Conservation (phyloP, 306 rosid species). For the Mimosa bimucronata region DNA sequence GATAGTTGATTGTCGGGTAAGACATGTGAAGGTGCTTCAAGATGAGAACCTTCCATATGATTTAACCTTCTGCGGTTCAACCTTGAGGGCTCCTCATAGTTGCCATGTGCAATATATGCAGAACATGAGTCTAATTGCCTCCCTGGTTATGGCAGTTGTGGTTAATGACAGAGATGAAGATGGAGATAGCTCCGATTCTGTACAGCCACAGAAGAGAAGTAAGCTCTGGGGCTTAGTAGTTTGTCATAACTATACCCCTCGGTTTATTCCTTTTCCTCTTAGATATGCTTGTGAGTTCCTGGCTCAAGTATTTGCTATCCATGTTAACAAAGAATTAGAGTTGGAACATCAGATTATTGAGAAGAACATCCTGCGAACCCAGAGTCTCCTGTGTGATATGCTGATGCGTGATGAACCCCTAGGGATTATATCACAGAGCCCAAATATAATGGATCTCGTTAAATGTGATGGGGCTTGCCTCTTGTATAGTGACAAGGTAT, state of each 20-base stretch:
- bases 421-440: conserved; percentile 86
- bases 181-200: conserved; percentile 57
- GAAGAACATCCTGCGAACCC: conserved; percentile 90
- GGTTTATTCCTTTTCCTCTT: conserved; percentile 96
- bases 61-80: conserved; percentile 91
- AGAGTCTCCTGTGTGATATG: conserved; percentile 93
- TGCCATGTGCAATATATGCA: conserved; percentile 87
- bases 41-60: conserved; percentile 77
- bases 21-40: conserved; percentile 74
- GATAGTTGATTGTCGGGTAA: conserved; percentile 94
- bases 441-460: conserved; percentile 95
- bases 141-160: conserved; percentile 92
- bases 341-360: conserved; percentile 81
- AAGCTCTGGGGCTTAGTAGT: conserved; percentile 97
- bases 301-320: conserved; percentile 94
- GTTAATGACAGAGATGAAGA: conserved; percentile 91
- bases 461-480: conserved; percentile 95
- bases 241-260: conserved; percentile 89
- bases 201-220: conserved; percentile 75
- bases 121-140: conserved; percentile 89
- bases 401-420: conserved; percentile 93
- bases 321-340: conserved; percentile 90
- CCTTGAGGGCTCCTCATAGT: conserved; percentile 90
- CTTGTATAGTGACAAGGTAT: conserved; percentile 67
- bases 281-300: conserved; percentile 97